Evolutionary conservation across 1,139 yeast species (phyloP).

Genomic region (Pichiaceae sp.): DNA sequence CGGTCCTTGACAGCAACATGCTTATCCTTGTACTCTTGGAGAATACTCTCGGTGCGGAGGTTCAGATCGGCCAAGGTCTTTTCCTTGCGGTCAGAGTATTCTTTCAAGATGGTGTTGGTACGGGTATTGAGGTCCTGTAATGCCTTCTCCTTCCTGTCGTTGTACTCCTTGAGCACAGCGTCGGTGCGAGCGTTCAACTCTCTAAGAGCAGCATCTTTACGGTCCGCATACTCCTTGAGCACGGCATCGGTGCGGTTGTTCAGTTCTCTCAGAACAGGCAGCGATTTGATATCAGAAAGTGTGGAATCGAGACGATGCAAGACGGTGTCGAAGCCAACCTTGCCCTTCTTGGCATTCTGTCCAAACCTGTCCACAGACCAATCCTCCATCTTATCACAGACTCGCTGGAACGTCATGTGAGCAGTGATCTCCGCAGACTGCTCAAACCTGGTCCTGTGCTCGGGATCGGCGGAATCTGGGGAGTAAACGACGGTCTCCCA

Average conservation of each 20-base stretch:
- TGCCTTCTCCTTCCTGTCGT: conserved; percentile 20
- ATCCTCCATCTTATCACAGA: conserved; percentile 81
- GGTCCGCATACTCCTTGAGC: conserved; percentile 29
- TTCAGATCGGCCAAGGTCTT: conserved; percentile 12
- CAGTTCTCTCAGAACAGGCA: conserved; percentile 11
- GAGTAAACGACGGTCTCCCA: conserved; percentile 76
- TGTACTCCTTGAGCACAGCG: conserved; percentile 31
- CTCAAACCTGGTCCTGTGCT: conserved; percentile 48
- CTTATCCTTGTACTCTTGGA: not conserved
- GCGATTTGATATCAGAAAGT: conserved; percentile 28
- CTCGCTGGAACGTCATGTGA: conserved; percentile 55
- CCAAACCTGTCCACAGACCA: conserved; percentile 87
- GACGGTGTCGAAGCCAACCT: conserved; percentile 76
- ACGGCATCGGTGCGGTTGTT: conserved; percentile 11
- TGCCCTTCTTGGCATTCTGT: conserved; percentile 80
- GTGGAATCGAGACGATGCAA: conserved; percentile 27
- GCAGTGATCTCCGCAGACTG: conserved; percentile 91
- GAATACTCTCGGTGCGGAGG: conserved; percentile 1
- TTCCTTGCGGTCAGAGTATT: conserved; percentile 27
- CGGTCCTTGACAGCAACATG: not conserved
- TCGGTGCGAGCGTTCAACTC: conserved; percentile 25
- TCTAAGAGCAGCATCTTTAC: conserved; percentile 8
- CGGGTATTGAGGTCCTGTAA: conserved; percentile 12
- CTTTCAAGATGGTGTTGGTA: conserved; percentile 30
- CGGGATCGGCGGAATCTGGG: conserved; percentile 53